Base-by-base conservation (phyloP, 192 early-diverging fungal genomes). In the Backusella circina region DNA sequence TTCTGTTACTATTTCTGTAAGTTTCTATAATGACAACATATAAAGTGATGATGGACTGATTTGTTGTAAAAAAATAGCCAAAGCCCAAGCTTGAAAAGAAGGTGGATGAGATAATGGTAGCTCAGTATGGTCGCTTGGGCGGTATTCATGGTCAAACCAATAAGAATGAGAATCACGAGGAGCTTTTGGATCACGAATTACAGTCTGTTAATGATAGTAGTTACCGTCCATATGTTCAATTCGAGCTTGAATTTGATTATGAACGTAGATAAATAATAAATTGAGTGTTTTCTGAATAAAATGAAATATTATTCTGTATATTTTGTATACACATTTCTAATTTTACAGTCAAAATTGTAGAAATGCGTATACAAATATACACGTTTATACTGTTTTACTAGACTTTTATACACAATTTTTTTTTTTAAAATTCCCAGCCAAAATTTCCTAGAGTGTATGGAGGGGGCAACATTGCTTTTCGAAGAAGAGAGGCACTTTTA, bases 221-320 rank as follows among this genome's bases (percentile, higher is more conserved):
- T 80, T 97, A 98, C 80, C 90, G 91, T 64, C 97, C 97, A 4
- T 96, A 93, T 86, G 95, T 96, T 12, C 87, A 91, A 80, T 96
- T 95, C 82, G 79, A 84, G 9, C 85, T 96, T 73, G 78, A 80
- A 32, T 85, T 89, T 77, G 84, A 91, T 1, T 57, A 73, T 38
- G 77, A 78, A 21, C 77, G 72, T 35, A 72, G 65, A 66, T 54
- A 66, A 71, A 61, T 61, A 61, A 61, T 61, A 54, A 54, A 23
- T 61, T 23, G 54, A 10, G 12, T 61, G 26, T 28, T 23, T 28
- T 28, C 21, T 61, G 23, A 28, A 61, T 26, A 61, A 61, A 61
- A 61, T 13, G 23, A 61, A 61, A 61, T 28, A 28, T 21, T 51
- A 21, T 26, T 28, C 12, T 61, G 13, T 61, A 13, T 61, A 28